Percentiles rank a stretch among this genome's conserved stretches.
Conservation (phyloP, 2,329 filamentous ascomycete species). For the Aspergillus uvarum region DNA sequence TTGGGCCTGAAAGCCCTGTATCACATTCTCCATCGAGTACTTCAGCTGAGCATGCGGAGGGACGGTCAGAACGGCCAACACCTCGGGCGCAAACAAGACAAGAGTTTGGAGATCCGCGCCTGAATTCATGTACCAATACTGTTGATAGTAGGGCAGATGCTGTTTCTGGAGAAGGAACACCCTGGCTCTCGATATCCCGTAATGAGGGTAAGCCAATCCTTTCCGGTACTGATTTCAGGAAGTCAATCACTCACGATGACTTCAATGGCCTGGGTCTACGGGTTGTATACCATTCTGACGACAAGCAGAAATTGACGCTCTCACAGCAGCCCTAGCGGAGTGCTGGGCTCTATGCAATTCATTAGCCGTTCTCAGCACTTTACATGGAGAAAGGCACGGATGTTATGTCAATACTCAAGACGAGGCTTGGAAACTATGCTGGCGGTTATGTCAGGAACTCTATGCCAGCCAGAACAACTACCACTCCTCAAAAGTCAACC, state of each 20-base stretch:
- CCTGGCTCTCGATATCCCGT: not conserved
- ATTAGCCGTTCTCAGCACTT: conserved; percentile 77
- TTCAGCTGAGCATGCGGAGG: conserved; percentile 64
- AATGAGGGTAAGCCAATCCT: conserved; percentile 28
- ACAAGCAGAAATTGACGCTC: conserved; percentile 60
- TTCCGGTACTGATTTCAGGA: conserved; percentile 19
- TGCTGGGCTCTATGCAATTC: conserved; percentile 96
- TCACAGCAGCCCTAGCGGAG: conserved; percentile 77
- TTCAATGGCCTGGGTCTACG: conserved; percentile 12
- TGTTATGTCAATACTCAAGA: conserved; percentile 74
- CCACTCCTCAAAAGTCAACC: conserved; percentile 65
- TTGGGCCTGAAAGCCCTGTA: conserved; percentile 45
- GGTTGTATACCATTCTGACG: conserved; percentile 46
- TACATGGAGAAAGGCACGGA: conserved; percentile 73
- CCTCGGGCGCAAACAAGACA: conserved; percentile 80
- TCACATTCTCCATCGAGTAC: conserved; percentile 73
- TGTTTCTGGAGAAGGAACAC: not conserved
- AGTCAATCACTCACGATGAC: not conserved
- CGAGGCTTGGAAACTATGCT: conserved; percentile 89
- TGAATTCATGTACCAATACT: conserved; percentile 63
- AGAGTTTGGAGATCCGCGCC: conserved; percentile 62
- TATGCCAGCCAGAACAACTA: conserved; percentile 78
- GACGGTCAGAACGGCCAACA: conserved; percentile 69
- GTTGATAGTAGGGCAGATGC: conserved; percentile 66
- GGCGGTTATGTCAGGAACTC: conserved; percentile 85